Percentiles rank a stretch among this genome's conserved stretches.
These are phyloP conservation scores for Boletus eberwhitei DNA, from an alignment of 768 basidiomycete genomes.

Conservation along the genomic window DNA sequence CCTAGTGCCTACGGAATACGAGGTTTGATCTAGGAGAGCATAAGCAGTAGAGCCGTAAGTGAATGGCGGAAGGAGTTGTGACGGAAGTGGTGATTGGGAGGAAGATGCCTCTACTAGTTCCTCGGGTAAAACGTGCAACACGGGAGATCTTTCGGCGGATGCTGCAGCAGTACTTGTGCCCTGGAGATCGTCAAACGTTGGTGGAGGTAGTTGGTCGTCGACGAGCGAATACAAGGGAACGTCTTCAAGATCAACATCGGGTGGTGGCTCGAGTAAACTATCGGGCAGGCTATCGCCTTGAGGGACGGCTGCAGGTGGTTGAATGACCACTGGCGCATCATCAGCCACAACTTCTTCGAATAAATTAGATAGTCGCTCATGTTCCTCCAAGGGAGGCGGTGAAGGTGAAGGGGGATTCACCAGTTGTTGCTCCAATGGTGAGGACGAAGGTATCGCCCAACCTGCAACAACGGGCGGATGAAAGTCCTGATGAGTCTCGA, in stretches of 20 bases:
- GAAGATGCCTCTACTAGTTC: neutral
- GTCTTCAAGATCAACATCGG: conserved; percentile 14
- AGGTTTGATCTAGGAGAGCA: neutral
- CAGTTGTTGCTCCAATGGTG: neutral
- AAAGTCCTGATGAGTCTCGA: neutral
- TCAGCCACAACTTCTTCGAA: neutral
- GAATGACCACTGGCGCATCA: neutral
- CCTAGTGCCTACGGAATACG: neutral
- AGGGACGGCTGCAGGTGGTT: neutral
- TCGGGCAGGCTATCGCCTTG: neutral
- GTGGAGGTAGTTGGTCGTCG: conserved; percentile 23
- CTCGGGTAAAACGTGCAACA: neutral
- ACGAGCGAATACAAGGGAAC: conserved; percentile 23
- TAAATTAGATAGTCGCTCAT: neutral
- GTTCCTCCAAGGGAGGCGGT: conserved; percentile 7
- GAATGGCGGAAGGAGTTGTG: neutral
- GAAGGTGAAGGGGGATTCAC: neutral
- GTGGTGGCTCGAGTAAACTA: neutral
- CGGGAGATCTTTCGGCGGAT: neutral
- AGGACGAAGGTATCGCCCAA: neutral
- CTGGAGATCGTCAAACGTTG: conserved; percentile 22
- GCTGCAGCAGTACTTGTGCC: neutral
- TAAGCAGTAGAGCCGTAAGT: neutral
- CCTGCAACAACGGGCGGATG: neutral
- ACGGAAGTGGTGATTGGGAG: neutral